Percentiles rank a stretch among this genome's conserved stretches.
Conservation (phyloP, 306 rosid genomes). For the Cicer cuneatum region DNA sequence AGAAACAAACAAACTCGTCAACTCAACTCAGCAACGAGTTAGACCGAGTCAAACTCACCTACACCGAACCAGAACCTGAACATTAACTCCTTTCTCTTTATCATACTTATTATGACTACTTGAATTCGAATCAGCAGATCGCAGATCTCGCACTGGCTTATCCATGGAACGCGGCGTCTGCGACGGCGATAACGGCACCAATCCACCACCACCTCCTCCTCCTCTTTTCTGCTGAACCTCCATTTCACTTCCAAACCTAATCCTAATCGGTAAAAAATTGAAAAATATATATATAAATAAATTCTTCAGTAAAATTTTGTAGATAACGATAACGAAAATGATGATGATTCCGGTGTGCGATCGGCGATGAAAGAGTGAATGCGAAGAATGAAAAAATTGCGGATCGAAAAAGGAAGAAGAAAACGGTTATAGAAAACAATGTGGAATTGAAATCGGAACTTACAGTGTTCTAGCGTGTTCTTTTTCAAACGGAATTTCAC, state of each 20-base stretch:
- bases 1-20: constrained; percentile 26
- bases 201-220: constrained; percentile 76
- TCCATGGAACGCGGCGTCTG: constrained; percentile 94
- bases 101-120: constrained; percentile 64
- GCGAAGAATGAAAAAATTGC: constrained; percentile 26
- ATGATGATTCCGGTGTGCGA: constrained; percentile 11
- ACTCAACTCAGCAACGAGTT: constrained; percentile 40
- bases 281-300: too few relatives aligned
- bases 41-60: constrained; percentile 66
- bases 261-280: constrained; percentile 32
- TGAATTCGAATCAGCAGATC: constrained; percentile 95
- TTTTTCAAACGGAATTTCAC: constrained; percentile 44
- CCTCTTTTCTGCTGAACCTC: constrained; percentile 80
- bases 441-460: constrained; percentile 43
- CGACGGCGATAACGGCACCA: constrained; percentile 86
- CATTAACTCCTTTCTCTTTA: constrained; percentile 96
- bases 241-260: constrained; percentile 51
- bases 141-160: constrained; percentile 84
- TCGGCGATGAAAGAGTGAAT: constrained; percentile 23
- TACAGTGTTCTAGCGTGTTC: constrained; percentile 48
- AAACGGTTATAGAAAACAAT: constrained; percentile 1
- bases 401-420: constrained; percentile 62
- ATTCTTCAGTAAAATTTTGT: background rate
- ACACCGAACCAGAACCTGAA: constrained; percentile 96
- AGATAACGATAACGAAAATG: background rate